Percentiles rank a stretch among this genome's conserved stretches.
Evolutionary conservation across 2,329 filamentous ascomycete genomes (phyloP).

Genomic region (Fusarium devonianum): DNA sequence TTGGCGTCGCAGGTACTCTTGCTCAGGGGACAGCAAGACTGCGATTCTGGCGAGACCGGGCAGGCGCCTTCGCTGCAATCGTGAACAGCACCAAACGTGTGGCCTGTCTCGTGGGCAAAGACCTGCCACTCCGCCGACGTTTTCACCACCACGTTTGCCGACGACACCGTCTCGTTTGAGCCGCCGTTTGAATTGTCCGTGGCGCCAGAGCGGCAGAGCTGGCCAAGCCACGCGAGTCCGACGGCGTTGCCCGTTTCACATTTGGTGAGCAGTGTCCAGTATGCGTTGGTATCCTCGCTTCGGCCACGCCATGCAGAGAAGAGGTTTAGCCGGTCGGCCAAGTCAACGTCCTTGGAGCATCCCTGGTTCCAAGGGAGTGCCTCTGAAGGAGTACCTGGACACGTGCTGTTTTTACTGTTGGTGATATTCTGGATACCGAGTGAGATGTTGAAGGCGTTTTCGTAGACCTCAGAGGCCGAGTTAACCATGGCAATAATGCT

Average conservation of each 20-base stretch:
- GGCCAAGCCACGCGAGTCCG: slow-evolving; percentile 90
- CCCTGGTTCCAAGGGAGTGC: slow-evolving; percentile 84
- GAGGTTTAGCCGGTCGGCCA: slow-evolving; percentile 80
- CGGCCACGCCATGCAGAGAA: slow-evolving; percentile 90
- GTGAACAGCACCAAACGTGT: slow-evolving; percentile 95
- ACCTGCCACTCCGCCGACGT: slow-evolving; percentile 92
- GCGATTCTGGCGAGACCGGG: slow-evolving; percentile 60
- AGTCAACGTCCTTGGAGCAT: slow-evolving; percentile 69
- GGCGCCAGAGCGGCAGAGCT: slow-evolving; percentile 74
- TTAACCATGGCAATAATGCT: slow-evolving; percentile 89
- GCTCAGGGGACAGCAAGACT: slow-evolving; percentile 81
- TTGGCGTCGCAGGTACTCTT: slow-evolving; percentile 73
- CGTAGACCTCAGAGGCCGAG: slow-evolving; percentile 84
- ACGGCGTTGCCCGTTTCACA: slow-evolving; percentile 86
- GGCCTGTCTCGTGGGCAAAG: slow-evolving; percentile 91
- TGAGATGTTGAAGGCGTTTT: slow-evolving; percentile 92
- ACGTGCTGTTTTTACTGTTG: slow-evolving; percentile 73
- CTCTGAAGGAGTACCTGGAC: slow-evolving; percentile 71
- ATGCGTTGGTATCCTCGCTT: slow-evolving; percentile 81
- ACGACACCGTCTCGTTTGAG: slow-evolving; percentile 75
- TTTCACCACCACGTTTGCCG: slow-evolving; percentile 87
- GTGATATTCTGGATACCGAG: slow-evolving; percentile 88
- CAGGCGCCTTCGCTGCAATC: slow-evolving; percentile 82
- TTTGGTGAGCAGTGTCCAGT: slow-evolving; percentile 88
- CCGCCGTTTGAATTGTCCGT: slow-evolving; percentile 58